Conservation (phyloP, 306 rosid genomes). For the Boehmeria nivea region DNA sequence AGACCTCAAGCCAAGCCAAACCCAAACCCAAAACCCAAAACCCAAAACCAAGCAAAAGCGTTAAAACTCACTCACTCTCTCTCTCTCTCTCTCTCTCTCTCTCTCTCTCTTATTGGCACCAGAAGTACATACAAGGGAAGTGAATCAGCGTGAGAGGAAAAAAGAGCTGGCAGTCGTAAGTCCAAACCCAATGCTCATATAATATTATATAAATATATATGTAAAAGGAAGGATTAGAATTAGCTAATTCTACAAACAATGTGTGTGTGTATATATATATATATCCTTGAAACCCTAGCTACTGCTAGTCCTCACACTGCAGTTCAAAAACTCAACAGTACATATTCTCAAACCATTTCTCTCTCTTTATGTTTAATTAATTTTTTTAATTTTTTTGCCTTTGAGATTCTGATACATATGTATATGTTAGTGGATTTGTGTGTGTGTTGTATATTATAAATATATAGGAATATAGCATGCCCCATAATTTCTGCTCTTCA, state of each 20-base stretch:
- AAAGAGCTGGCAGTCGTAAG: no score
- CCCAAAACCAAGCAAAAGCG: no score
- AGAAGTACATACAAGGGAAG: no score
- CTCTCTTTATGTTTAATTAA: not conserved
- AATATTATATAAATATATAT: no score
- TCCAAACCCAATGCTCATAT: no score
- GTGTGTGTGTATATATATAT: no score
- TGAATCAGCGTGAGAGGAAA: no score
- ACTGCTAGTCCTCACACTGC: not conserved
- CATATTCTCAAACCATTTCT: no score
- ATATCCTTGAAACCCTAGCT: conserved; percentile 71
- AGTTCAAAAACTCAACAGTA: not conserved
- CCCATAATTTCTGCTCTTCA: conserved; percentile 3
- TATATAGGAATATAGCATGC: not conserved
- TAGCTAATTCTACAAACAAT: no score
- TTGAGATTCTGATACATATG: conserved; percentile 35
- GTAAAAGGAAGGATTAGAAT: no score
- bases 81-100: conserved; percentile 11
- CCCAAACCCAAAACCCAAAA: no score
- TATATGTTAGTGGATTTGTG: no score
- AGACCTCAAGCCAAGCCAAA: conserved; percentile 40
- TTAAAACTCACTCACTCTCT: conserved; percentile 32
- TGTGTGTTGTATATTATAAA: not conserved
- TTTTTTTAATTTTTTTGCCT: conserved; percentile 19
- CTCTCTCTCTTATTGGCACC: conserved; percentile 23